Percentiles rank a stretch among this genome's conserved stretches.
Conservation (phyloP, 768 basidiomycete genomes). For the Serpula lacrymans region DNA sequence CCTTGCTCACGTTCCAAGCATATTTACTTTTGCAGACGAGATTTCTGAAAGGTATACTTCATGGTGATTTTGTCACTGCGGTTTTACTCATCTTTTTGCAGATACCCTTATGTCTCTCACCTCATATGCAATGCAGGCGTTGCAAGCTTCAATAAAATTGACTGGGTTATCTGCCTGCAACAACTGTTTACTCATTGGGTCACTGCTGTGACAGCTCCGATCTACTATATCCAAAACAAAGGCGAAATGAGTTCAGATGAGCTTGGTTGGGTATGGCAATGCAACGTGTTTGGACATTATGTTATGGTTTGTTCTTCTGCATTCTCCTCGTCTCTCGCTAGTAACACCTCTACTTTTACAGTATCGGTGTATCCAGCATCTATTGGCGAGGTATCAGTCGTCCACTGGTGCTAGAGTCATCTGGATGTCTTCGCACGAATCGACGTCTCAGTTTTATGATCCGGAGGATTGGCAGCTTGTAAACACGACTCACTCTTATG, state of each 20-base stretch:
- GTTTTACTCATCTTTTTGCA: conserved; percentile 23
- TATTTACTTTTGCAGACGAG: conserved; percentile 59
- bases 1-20: conserved; percentile 54
- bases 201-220: conserved; percentile 48
- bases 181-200: conserved; percentile 49
- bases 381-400: conserved; percentile 44
- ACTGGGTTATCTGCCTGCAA: conserved; percentile 43
- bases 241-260: conserved; percentile 66
- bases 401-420: conserved; percentile 55
- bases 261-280: conserved; percentile 81
- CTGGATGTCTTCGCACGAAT: conserved; percentile 78
- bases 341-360: conserved; percentile 25
- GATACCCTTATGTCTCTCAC: conserved; percentile 80
- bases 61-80: not conserved
- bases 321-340: not conserved
- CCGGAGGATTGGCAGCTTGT: conserved; percentile 70
- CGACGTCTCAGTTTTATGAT: conserved; percentile 51
- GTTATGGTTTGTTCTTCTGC: conserved; percentile 51
- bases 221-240: conserved; percentile 51
- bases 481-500: conserved; percentile 60
- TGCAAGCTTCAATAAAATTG: conserved; percentile 51
- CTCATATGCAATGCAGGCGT: conserved; percentile 80
- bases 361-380: conserved; percentile 60
- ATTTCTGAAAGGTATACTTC: conserved; percentile 48
- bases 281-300: conserved; percentile 81